These are phyloP conservation scores for Taiozyma sp. DNA, from an alignment of 1,139 yeast genomes.

Conservation along the genomic window DNA sequence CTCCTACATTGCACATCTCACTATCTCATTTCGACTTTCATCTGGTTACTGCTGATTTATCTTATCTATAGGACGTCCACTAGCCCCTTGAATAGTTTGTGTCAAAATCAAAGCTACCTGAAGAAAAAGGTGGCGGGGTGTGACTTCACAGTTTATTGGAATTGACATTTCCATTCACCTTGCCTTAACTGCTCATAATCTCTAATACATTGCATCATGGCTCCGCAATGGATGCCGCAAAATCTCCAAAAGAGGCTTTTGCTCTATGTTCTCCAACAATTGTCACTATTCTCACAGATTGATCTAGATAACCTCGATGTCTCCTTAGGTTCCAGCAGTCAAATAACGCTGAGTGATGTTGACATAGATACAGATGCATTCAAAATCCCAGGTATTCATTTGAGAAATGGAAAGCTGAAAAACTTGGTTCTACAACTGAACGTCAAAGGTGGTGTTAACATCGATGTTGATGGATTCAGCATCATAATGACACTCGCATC, in stretches of 20 bases:
- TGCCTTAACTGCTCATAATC: not conserved
- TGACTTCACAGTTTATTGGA: not conserved
- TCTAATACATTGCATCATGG: conserved; percentile 30
- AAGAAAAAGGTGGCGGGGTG: not conserved
- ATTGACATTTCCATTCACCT: not conserved
- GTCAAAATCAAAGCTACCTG: not conserved
- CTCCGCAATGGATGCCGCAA: conserved; percentile 78
- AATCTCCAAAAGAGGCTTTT: conserved; percentile 78
- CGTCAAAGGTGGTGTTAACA: conserved; percentile 62
- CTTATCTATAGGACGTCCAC: not conserved
- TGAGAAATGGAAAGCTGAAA: conserved; percentile 60
- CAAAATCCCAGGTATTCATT: conserved; percentile 60
- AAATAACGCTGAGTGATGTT: conserved; percentile 56
- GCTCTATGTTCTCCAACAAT: conserved; percentile 73
- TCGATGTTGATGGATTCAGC: conserved; percentile 53
- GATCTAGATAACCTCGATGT: conserved; percentile 81
- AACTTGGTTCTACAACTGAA: conserved; percentile 46
- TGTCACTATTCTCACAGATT: conserved; percentile 78
- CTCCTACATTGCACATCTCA: not conserved
- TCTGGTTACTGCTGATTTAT: not conserved
- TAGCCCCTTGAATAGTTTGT: not conserved
- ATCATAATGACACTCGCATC: conserved; percentile 48
- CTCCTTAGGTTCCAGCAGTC: conserved; percentile 55
- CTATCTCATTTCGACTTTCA: too few species aligned
- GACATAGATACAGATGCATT: conserved; percentile 71